A percentile compares a stretch with the other conserved stretches of the same genome.
Conservation (phyloP, 169 alveolate species). For the Babesia ovis region DNA sequence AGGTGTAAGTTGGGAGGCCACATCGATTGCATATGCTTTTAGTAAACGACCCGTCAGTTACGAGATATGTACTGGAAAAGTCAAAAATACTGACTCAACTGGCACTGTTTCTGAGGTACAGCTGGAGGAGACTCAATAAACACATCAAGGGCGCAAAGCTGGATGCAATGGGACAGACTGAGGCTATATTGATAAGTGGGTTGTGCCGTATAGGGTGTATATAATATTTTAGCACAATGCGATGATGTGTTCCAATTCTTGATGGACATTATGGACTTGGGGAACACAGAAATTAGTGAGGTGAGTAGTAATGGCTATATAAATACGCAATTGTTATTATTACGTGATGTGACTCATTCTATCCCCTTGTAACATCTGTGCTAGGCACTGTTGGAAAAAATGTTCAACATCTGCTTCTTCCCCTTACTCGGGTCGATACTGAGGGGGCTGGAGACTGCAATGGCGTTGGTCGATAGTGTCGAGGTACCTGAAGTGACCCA, state of each 20-base stretch:
- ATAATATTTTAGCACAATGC: conserved; percentile 29
- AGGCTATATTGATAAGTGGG: background rate
- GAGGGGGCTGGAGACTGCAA: background rate
- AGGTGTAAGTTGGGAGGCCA: background rate
- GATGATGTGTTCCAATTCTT: conserved; percentile 58
- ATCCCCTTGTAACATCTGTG: background rate
- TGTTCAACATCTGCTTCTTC: conserved; percentile 50
- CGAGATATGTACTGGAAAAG: conserved; percentile 25
- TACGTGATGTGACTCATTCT: background rate
- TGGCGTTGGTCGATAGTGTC: background rate
- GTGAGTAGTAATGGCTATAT: conserved; percentile 8
- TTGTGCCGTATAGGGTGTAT: no score
- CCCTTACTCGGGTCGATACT: conserved; percentile 36
- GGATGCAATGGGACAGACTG: conserved; percentile 22
- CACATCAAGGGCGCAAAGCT: conserved; percentile 19
- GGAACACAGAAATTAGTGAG: conserved; percentile 31
- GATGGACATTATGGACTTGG: conserved; percentile 59
- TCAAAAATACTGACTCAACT: conserved; percentile 47
- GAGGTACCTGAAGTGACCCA: conserved; percentile 5
- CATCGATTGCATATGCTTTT: background rate
- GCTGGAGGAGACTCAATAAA: conserved; percentile 58
- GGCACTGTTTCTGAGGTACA: conserved; percentile 34
- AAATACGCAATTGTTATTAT: background rate
- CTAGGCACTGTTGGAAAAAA: conserved; percentile 21
- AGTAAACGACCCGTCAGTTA: conserved; percentile 63